A percentile compares a stretch with the other conserved stretches of the same genome.
Conservation (phyloP, 352 stramenopile species). For the Phytophthora idaei region DNA sequence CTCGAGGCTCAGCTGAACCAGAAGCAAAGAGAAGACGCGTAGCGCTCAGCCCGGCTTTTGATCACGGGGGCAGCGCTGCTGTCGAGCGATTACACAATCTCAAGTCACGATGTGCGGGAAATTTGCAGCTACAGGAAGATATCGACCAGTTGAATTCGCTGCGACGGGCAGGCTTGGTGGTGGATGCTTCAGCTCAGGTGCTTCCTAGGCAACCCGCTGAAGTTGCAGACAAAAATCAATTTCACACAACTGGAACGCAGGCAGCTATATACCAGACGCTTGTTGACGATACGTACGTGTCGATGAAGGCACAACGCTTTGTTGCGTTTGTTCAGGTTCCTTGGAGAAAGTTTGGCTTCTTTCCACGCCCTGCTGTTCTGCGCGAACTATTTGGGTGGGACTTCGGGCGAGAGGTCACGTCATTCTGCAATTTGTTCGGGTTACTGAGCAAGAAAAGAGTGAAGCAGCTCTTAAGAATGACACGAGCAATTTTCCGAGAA, state of each 20-base stretch:
- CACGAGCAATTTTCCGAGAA: neutral
- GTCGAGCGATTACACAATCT: too few relatives aligned
- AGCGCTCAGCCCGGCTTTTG: too few relatives aligned
- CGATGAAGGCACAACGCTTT: conserved; percentile 8
- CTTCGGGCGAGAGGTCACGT: neutral
- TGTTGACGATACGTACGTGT: conserved; percentile 7
- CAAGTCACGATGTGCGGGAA: too few relatives aligned
- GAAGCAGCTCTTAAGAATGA: neutral
- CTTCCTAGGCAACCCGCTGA: too few relatives aligned
- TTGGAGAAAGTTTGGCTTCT: neutral
- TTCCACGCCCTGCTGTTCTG: neutral
- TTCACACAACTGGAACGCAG: conserved; percentile 5
- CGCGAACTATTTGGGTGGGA: neutral
- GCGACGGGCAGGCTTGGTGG: too few relatives aligned
- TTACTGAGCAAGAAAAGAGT: neutral
- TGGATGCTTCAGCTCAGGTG: too few relatives aligned
- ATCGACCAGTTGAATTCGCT: too few relatives aligned
- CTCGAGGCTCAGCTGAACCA: too few relatives aligned
- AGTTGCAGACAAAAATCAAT: conserved; percentile 1
- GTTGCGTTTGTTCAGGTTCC: conserved; percentile 15
- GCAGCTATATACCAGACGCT: neutral
- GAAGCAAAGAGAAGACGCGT: too few relatives aligned
- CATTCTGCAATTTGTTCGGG: neutral
- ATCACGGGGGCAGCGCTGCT: too few relatives aligned
- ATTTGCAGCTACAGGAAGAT: too few relatives aligned